phyloP scores from a whole-genome alignment of 768 basidiomycete species.

The Baorangia bicolor region DNA sequence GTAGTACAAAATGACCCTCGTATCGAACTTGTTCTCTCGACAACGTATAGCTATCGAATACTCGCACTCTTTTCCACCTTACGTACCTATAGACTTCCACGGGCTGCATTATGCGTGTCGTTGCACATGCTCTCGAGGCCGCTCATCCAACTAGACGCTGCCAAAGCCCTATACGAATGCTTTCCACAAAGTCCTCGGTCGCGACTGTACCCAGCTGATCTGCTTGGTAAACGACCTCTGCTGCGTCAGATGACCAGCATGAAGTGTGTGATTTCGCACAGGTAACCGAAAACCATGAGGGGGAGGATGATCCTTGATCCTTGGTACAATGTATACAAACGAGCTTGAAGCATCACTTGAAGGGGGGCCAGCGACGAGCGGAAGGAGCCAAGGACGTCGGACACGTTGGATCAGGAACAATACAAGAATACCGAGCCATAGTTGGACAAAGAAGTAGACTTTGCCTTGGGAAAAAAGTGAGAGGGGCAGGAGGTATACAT shows the following conservation, averaged over 20 bases:
- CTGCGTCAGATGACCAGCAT: no score
- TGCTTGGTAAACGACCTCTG: no score
- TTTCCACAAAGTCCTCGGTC: no score
- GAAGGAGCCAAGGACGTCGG: neutral
- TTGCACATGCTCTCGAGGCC: neutral
- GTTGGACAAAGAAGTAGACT: constrained; percentile 3
- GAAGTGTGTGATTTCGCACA: neutral
- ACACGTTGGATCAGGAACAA: constrained; percentile 5
- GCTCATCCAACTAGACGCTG: no score
- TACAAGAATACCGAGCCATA: neutral
- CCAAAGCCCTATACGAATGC: no score
- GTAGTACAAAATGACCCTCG: neutral
- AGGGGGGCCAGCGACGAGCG: neutral
- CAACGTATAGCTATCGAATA: no score
- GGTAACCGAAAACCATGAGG: constrained; percentile 1
- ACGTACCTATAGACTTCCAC: neutral
- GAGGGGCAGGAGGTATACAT: neutral
- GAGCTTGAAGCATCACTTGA: constrained; percentile 15
- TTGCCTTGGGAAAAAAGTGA: constrained; percentile 1
- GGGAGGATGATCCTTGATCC: constrained; percentile 4
- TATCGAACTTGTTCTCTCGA: neutral
- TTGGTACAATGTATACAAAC: constrained; percentile 11
- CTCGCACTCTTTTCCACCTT: neutral
- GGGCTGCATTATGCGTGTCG: neutral
- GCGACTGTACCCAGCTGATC: no score